Evolutionary conservation across 2,329 filamentous ascomycete genomes (phyloP).

Genomic region (Neurospora crassa): DNA sequence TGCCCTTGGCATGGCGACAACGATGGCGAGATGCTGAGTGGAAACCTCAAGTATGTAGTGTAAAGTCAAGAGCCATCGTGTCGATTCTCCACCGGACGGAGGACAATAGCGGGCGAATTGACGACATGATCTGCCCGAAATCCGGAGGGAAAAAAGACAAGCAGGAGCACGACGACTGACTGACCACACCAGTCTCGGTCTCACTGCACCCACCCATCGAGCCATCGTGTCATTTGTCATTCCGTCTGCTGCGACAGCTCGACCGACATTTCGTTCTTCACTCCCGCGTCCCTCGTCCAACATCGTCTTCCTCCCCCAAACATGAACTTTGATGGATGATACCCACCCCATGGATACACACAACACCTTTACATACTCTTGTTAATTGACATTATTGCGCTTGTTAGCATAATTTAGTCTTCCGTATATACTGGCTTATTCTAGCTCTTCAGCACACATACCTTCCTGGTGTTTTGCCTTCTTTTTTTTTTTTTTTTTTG

Average conservation of each 20-base stretch:
- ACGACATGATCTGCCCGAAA: background rate
- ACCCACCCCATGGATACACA: background rate
- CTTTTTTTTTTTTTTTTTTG: background rate
- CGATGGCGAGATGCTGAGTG: background rate
- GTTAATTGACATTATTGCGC: background rate
- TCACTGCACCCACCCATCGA: background rate
- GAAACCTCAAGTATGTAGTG: background rate
- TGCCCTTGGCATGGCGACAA: background rate
- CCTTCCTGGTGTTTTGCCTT: background rate
- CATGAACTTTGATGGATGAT: background rate
- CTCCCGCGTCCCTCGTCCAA: background rate
- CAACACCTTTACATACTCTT: background rate
- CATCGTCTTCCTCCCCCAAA: background rate
- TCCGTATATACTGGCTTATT: background rate
- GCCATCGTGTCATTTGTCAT: background rate
- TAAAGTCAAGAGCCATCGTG: background rate
- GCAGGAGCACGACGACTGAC: background rate
- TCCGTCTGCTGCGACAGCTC: background rate
- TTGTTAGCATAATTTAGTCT: background rate
- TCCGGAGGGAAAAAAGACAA: background rate
- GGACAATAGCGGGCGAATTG: background rate
- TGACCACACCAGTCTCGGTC: background rate
- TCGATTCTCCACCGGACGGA: background rate
- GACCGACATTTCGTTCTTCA: background rate
- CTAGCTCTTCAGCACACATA: background rate